Percentiles rank a stretch among this genome's conserved stretches.
Evolutionary conservation across 176 grass and related monocot species (phyloP).

Genomic region (Eragrostis curvula): DNA sequence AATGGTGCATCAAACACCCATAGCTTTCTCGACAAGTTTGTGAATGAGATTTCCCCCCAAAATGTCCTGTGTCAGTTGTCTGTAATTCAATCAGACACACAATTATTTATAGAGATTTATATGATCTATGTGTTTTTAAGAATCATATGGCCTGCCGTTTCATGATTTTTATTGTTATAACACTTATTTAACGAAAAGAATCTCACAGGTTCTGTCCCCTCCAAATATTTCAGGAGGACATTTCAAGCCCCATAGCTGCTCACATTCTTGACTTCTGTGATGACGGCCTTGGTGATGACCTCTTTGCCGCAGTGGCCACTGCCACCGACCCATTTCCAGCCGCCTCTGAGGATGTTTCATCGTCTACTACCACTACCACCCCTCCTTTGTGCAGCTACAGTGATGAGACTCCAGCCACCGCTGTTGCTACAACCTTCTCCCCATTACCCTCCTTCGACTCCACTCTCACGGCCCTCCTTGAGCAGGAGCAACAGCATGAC

Average conservation of each 20-base stretch:
- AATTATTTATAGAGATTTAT: no score
- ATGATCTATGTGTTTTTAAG: neutral
- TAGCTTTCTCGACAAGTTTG: neutral
- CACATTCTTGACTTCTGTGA: constrained; percentile 82
- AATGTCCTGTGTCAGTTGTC: neutral
- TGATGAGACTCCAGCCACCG: constrained; percentile 46
- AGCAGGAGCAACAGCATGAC: constrained; percentile 46
- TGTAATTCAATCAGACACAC: neutral
- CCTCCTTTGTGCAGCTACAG: constrained; percentile 53
- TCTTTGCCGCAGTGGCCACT: constrained; percentile 50
- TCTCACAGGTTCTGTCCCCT: constrained; percentile 23
- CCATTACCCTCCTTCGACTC: constrained; percentile 69
- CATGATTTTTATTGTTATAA: neutral
- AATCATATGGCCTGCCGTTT: neutral
- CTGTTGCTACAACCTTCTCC: constrained; percentile 49
- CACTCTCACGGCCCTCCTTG: constrained; percentile 60
- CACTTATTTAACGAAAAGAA: neutral
- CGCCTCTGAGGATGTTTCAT: constrained; percentile 58
- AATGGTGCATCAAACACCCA: neutral
- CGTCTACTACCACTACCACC: constrained; percentile 44
- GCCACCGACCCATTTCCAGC: constrained; percentile 36
- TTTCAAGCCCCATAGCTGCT: constrained; percentile 81
- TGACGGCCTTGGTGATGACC: constrained; percentile 56
- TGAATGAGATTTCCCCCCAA: neutral
- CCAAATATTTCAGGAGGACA: constrained; percentile 69